Conservation (phyloP, 2,329 filamentous ascomycete genomes). For the Pleurostoma richardsiae region DNA sequence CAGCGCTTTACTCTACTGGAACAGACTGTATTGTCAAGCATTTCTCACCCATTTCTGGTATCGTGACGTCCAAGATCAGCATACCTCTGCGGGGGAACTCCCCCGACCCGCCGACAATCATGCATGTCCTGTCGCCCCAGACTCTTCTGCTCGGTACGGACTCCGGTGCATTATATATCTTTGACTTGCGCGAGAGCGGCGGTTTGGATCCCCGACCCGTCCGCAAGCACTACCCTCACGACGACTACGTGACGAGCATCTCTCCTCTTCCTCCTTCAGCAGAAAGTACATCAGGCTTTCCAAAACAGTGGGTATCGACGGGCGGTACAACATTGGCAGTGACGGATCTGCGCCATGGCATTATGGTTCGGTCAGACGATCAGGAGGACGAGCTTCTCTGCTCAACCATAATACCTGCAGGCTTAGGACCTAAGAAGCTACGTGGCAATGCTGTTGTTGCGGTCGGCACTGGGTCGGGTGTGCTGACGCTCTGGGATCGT, state of each 20-base stretch:
- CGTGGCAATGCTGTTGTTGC: slow-evolving; percentile 70
- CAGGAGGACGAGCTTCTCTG: slow-evolving; percentile 92
- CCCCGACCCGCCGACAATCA: slow-evolving; percentile 70
- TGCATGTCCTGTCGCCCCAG: slow-evolving; percentile 82
- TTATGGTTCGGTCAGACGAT: slow-evolving; percentile 85
- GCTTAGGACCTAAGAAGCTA: slow-evolving; percentile 62
- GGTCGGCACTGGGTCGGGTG: slow-evolving; percentile 69
- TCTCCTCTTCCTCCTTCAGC: slow-evolving; percentile 75
- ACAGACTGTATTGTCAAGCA: slow-evolving; percentile 51
- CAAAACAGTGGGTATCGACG: slow-evolving; percentile 93
- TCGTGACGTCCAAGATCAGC: slow-evolving; percentile 76
- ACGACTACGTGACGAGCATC: slow-evolving; percentile 88
- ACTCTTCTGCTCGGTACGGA: slow-evolving; percentile 87
- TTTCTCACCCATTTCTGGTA: slow-evolving; percentile 48
- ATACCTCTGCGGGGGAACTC: slow-evolving; percentile 56
- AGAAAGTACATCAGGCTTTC: slow-evolving; percentile 79
- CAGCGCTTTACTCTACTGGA: slow-evolving; percentile 60
- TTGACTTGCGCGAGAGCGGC: slow-evolving; percentile 66
- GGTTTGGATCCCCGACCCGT: slow-evolving; percentile 59
- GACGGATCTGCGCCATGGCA: slow-evolving; percentile 80
- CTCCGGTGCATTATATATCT: slow-evolving; percentile 81
- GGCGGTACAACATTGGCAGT: slow-evolving; percentile 88
- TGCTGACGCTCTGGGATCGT: slow-evolving; percentile 89
- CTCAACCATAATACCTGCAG: slow-evolving; percentile 65
- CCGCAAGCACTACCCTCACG: slow-evolving; percentile 80